Evolutionary conservation across 225 moss, liverwort and hornwort species (phyloP), one percentile per base, ranked within the genome.

Genomic region (Rhytidiadelphus loreus): DNA sequence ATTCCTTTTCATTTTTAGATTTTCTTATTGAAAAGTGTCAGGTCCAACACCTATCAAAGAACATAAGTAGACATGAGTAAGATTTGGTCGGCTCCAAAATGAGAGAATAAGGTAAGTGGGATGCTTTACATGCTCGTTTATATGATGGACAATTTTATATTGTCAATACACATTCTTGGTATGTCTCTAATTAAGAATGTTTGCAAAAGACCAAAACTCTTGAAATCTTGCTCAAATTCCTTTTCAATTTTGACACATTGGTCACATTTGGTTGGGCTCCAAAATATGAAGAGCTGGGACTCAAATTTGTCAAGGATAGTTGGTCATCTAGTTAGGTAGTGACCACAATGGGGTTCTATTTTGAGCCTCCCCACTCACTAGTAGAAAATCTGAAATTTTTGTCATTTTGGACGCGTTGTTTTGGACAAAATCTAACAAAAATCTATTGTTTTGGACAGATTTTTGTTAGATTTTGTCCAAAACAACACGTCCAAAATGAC

Each of bases 301-400:
- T 5, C 13, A 76, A 52, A 13, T 35, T 76, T 76, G 0, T 52
- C 50, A 50, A 52, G 3, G 35, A 2, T 1, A 23, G 0, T 35
- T 52, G 22, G 35, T 76, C 76, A 76, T 22, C 5, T 4, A 73
- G 2, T 1, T 0, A 0, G 5, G 8, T 0, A 77, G 0, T 52
- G 5, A 6, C 4, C 7, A 33, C 13, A 35, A 35, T 13, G 5
- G 23, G 3, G 0, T 13, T 35, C 8, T 3, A 76, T 76, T 53
- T 52, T 14, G 13, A 35, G 13, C 13, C 13, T 35, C 8, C 0
- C 13, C 1, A 53, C 22, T 35, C n/a, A n/a, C n/a, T n/a, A n/a
- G n/a, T n/a, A n/a, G n/a, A n/a, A n/a, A n/a, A n/a, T n/a, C n/a
- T n/a, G n/a, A n/a, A n/a, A n/a, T n/a, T n/a, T n/a, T n/a, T n/a